These are phyloP conservation scores for Suillus decipiens DNA, from an alignment of 768 basidiomycete genomes.

Conservation along the genomic window DNA sequence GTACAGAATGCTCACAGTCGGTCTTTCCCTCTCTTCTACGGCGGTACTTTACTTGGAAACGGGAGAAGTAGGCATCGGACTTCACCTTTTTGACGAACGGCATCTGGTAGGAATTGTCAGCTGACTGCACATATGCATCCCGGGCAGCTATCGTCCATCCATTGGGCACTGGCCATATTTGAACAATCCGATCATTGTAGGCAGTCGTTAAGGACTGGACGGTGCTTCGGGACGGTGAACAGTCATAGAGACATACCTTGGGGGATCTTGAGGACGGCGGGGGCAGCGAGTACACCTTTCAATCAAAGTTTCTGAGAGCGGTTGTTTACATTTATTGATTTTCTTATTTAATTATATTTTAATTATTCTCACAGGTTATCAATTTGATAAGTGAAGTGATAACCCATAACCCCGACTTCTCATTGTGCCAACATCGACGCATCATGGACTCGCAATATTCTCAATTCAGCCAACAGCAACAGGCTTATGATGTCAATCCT, in stretches of 20 bases:
- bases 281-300: constrained; percentile 26
- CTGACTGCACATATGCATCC: constrained; percentile 29
- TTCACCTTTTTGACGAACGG: constrained; percentile 98
- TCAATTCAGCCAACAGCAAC: constrained; percentile 54
- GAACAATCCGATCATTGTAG: background rate
- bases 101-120: constrained; percentile 52
- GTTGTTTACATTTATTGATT: constrained; percentile 35
- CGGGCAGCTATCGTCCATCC: constrained; percentile 29
- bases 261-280: constrained; percentile 32
- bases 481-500: constrained; percentile 66
- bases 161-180: constrained; percentile 17
- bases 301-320: constrained; percentile 15
- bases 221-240: background rate
- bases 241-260: constrained; percentile 39
- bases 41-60: constrained; percentile 98
- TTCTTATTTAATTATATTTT: constrained; percentile 11
- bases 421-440: constrained; percentile 6
- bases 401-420: constrained; percentile 4
- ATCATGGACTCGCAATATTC: constrained; percentile 41
- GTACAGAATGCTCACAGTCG: constrained; percentile 66
- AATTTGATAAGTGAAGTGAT: background rate
- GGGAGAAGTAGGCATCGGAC: constrained; percentile 96
- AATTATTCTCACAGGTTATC: constrained; percentile 5
- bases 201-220: background rate
- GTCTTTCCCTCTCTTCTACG: constrained; percentile 98